Conservation (phyloP, 2,329 filamentous ascomycete genomes). For the Parasarocladium wereldwijsianum region DNA sequence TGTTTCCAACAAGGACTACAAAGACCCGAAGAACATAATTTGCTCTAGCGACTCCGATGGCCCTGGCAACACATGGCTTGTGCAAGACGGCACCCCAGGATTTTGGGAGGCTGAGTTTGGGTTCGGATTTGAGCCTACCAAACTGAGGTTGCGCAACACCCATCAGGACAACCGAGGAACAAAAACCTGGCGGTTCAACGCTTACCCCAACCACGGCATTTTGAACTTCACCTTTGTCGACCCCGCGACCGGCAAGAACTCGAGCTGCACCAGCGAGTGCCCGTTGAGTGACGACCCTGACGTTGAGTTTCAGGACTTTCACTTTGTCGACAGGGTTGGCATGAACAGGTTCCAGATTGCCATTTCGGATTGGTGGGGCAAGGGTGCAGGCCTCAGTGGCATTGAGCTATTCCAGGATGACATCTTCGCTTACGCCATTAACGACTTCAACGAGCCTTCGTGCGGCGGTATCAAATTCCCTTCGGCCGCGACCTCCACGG, state of each 20-base stretch:
- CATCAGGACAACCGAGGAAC: constrained; percentile 72
- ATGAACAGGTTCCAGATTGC: constrained; percentile 82
- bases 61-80: constrained; percentile 62
- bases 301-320: constrained; percentile 69
- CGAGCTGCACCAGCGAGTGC: constrained; percentile 67
- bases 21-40: constrained; percentile 65
- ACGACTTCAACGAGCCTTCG: constrained; percentile 74
- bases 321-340: constrained; percentile 73
- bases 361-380: constrained; percentile 75
- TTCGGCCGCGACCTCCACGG: constrained; percentile 54
- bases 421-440: constrained; percentile 72
- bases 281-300: constrained; percentile 61
- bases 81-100: constrained; percentile 60
- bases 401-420: constrained; percentile 79
- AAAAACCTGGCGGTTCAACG: constrained; percentile 74
- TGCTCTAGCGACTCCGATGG: constrained; percentile 57
- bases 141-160: constrained; percentile 79
- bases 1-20: constrained; percentile 47
- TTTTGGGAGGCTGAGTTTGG: constrained; percentile 73
- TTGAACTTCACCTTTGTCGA: constrained; percentile 93
- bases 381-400: constrained; percentile 69
- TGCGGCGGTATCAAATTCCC: constrained; percentile 50
- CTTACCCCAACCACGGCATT: constrained; percentile 76
- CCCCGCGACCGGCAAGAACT: constrained; percentile 49
- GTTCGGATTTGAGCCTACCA: constrained; percentile 77